Base-by-base conservation (phyloP, 2,329 filamentous ascomycete species). In the Fusarium avenaceum region DNA sequence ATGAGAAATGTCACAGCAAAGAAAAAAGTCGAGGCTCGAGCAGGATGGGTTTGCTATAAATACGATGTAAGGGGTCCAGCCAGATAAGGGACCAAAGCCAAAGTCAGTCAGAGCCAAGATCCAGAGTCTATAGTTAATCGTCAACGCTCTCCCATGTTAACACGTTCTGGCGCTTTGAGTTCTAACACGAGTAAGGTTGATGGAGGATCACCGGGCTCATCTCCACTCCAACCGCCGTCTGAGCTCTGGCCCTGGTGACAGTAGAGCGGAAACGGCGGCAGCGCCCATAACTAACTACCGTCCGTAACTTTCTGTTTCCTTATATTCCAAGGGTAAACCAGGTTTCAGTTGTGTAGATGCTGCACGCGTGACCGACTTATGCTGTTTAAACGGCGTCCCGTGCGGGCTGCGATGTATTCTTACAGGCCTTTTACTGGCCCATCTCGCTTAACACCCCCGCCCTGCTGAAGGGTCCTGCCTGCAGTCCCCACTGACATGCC, bases 281-380 rank as follows among this genome's bases (percentile, higher is more conserved):
- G 60, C 32, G 33, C 28, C 43, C 43, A 63, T 49, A 46, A 28
- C 30, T 57, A 42, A 28, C 30, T 30, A 57, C 38, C 17, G 45
- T 13, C 43, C 17, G 45, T 13, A 30, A 30, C 10, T 30, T 13
- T 30, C 13, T 11, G 24, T 24, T 26, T 9, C 3, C 26, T 8
- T 45, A 17, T 24, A 49, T 46, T 64, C 26, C 46, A 64, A n/a
- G 28, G 22, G 33, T 57, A 63, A 63, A 46, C 33, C 60, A 47
- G 51, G 52, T 59, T 64, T 64, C 61, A 26, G 17, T 22, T 45
- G 49, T 65, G 33, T 47, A 44, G 53, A 65, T 65, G 32, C 42
- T 65, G 52, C 60, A 65, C 60, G 46, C 59, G 46, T 64, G 61
- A 64, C 61, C 60, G 60, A 38, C 50, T 52, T 28, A 33, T 44